Evolutionary conservation across 106 monocot genomes (phyloP).

Genomic region (Dendrobium catenatum): DNA sequence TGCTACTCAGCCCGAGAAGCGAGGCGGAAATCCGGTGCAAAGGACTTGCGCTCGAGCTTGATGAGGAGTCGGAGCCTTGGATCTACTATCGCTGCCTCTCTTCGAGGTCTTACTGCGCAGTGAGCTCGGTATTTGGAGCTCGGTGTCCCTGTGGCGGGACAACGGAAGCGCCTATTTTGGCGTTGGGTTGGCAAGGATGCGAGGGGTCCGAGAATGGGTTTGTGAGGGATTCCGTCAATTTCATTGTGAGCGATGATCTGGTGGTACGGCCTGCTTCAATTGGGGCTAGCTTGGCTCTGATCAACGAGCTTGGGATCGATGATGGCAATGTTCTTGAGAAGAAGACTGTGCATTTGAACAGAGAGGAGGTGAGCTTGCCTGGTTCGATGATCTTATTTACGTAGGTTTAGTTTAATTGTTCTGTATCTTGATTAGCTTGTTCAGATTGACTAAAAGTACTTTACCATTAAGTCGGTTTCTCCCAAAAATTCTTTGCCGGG

Average conservation of each 20-base stretch:
- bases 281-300: conserved; percentile 12
- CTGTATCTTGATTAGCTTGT: too few relatives aligned
- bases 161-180: background rate
- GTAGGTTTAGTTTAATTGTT: too few relatives aligned
- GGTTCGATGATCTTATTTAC: background rate
- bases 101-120: background rate
- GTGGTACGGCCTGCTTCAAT: conserved; percentile 17
- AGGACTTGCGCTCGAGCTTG: background rate
- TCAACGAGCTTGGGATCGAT: conserved; percentile 15
- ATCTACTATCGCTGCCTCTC: conserved; percentile 2
- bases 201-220: background rate
- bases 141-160: background rate
- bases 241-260: conserved; percentile 4
- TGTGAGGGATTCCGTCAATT: background rate
- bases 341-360: conserved; percentile 14
- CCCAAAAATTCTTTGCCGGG: too few relatives aligned
- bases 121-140: conserved; percentile 3
- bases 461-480: too few relatives aligned
- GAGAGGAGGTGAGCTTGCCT: conserved; percentile 11
- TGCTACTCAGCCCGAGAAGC: conserved; percentile 9
- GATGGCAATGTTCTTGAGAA: conserved; percentile 22
- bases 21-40: background rate
- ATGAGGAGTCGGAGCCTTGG: background rate
- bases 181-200: background rate
- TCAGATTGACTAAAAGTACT: too few relatives aligned